Evolutionary conservation across 2,329 filamentous ascomycete genomes (phyloP).

Genomic region (Annulohypoxylon truncatum): DNA sequence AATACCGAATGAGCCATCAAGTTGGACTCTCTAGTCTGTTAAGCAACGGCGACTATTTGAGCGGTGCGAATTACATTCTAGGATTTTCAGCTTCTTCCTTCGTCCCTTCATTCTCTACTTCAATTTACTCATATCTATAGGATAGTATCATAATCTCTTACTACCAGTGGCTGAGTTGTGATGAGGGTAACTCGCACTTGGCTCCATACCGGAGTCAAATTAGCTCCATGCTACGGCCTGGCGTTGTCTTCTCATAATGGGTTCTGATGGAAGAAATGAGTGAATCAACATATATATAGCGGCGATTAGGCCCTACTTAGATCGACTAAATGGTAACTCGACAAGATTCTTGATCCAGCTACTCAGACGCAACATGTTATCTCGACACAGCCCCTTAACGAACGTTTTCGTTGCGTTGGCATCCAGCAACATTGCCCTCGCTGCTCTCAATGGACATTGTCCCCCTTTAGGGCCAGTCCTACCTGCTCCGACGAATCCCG

Average conservation of each 20-base stretch:
- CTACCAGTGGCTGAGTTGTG: constrained; percentile 10
- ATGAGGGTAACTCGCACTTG: constrained; percentile 14
- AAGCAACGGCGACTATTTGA: not conserved
- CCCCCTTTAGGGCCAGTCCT: constrained; percentile 58
- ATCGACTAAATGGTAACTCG: not conserved
- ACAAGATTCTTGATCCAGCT: not conserved
- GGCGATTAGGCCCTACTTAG: not conserved
- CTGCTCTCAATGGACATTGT: constrained; percentile 51
- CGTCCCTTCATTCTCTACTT: not conserved
- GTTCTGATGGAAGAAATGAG: not conserved
- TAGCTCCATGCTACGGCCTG: not conserved
- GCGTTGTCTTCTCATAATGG: not conserved
- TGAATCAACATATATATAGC: constrained; percentile 20
- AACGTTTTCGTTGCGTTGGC: constrained; percentile 29
- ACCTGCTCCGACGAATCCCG: constrained; percentile 52
- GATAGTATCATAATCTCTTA: not conserved
- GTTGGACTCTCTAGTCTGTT: not conserved
- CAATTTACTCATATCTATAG: not conserved
- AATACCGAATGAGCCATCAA: not conserved
- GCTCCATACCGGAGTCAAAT: not conserved
- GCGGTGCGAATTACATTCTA: not conserved
- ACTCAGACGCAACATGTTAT: constrained; percentile 22
- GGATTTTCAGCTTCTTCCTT: constrained; percentile 25
- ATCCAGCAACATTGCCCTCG: constrained; percentile 32
- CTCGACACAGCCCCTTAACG: not conserved